These are phyloP conservation scores for Heritiera fomes DNA, from an alignment of 345 rosid species.

Conservation along the genomic window DNA sequence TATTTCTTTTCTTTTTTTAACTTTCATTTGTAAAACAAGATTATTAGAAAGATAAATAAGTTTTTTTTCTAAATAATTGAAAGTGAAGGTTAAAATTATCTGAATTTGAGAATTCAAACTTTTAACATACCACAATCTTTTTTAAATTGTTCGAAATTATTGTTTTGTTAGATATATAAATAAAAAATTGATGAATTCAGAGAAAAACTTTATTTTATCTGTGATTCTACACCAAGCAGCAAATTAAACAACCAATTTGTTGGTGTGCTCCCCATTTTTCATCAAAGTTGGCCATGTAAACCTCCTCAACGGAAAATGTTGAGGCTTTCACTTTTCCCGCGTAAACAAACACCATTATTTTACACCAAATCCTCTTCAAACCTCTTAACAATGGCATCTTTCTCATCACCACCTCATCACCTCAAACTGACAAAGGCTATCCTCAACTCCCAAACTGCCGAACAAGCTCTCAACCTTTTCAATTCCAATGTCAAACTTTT, in stretches of 20 bases:
- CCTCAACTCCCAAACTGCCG: constrained; percentile 42
- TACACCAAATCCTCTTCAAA: constrained; percentile 18
- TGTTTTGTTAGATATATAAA: too few species aligned
- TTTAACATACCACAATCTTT: too few species aligned
- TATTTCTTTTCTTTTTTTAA: too few species aligned
- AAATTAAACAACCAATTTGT: background rate
- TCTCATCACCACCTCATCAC: constrained; percentile 16
- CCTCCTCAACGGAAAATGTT: constrained; percentile 32
- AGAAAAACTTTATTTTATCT: too few species aligned
- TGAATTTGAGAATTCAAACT: too few species aligned
- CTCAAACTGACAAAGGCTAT: constrained; percentile 40
- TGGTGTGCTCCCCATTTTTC: background rate
- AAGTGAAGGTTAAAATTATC: too few species aligned
- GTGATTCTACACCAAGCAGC: too few species aligned
- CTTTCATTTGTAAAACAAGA: too few species aligned
- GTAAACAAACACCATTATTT: constrained; percentile 28
- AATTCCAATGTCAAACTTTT: constrained; percentile 27
- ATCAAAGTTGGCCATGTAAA: background rate
- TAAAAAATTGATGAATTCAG: too few species aligned
- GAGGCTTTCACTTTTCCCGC: constrained; percentile 42
- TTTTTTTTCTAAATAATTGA: too few species aligned
- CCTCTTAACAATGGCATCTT: constrained; percentile 23
- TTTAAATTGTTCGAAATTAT: too few species aligned
- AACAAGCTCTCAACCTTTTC: constrained; percentile 46
- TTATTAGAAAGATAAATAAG: too few species aligned